phyloP scores from a whole-genome alignment of 2,329 filamentous ascomycete species.

The Exophiala phaeomuriformis region DNA sequence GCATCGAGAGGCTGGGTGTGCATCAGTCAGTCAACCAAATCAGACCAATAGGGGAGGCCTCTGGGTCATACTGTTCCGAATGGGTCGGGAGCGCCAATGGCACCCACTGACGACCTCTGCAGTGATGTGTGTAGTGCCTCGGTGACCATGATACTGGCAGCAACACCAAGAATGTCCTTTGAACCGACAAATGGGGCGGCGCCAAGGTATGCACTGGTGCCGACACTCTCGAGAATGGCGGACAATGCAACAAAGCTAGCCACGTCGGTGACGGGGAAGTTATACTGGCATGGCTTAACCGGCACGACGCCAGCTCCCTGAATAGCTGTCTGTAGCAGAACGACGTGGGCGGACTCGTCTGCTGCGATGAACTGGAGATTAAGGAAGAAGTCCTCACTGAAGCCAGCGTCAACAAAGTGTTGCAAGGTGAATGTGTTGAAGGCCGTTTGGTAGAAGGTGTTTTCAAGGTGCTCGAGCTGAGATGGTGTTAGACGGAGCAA shows the following conservation, averaged over 20 bases:
- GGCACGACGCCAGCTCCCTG: constrained; percentile 57
- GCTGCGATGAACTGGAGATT: constrained; percentile 56
- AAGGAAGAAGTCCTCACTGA: constrained; percentile 48
- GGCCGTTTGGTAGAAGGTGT: constrained; percentile 63
- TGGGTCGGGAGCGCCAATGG: constrained; percentile 56
- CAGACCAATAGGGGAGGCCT: neutral
- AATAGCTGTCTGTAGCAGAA: constrained; percentile 53
- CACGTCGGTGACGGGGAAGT: constrained; percentile 53
- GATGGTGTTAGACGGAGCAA: neutral
- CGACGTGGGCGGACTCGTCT: constrained; percentile 59
- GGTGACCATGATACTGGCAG: constrained; percentile 59
- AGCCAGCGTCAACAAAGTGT: constrained; percentile 59
- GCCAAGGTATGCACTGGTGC: constrained; percentile 49
- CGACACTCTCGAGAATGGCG: constrained; percentile 57
- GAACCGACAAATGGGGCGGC: constrained; percentile 59
- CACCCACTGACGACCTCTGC: constrained; percentile 54
- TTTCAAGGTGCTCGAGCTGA: constrained; percentile 64
- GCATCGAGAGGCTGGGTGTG: constrained; percentile 49
- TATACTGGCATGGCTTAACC: constrained; percentile 63
- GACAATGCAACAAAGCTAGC: constrained; percentile 60
- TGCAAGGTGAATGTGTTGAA: constrained; percentile 58
- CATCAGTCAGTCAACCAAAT: neutral
- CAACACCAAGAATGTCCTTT: constrained; percentile 55
- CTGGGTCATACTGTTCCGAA: constrained; percentile 50
- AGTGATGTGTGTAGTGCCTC: constrained; percentile 69